phyloP scores from a whole-genome alignment of 805 yeast species.

The Metschnikowia colocasiae region DNA sequence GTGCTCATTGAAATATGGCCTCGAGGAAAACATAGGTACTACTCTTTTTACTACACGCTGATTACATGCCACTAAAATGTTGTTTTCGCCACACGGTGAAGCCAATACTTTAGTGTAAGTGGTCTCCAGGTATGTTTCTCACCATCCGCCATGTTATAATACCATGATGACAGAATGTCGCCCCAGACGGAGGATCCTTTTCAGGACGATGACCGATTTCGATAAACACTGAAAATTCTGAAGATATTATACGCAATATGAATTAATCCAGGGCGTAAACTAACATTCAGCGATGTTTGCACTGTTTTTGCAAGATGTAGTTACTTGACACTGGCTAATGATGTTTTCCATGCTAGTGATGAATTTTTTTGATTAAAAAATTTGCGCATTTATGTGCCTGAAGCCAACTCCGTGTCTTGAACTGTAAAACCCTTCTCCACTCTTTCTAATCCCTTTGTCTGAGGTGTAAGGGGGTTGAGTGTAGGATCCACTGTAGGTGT shows the following conservation, averaged over 20 bases:
- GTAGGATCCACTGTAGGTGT: neutral
- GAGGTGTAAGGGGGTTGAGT: neutral
- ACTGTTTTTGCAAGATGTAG: neutral
- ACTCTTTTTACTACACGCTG: neutral
- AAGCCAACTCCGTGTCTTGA: constrained; percentile 21
- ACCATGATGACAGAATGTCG: constrained; percentile 65
- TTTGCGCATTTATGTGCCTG: constrained; percentile 36
- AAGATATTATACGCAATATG: constrained; percentile 15
- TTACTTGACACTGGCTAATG: constrained; percentile 34
- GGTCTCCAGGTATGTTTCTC: constrained; percentile 13
- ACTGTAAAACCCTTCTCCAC: neutral
- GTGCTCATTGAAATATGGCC: neutral
- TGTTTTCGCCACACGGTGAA: constrained; percentile 3
- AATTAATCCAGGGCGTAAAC: constrained; percentile 7
- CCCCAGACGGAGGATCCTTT: constrained; percentile 68
- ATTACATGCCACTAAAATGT: constrained; percentile 3
- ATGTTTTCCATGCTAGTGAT: constrained; percentile 63
- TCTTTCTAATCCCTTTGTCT: neutral
- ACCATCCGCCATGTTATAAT: constrained; percentile 3
- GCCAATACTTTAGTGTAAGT: constrained; percentile 7
- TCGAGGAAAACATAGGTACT: neutral
- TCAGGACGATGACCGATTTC: constrained; percentile 66
- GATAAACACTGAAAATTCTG: constrained; percentile 69
- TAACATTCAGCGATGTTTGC: constrained; percentile 11
- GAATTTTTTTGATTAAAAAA: constrained; percentile 45